These are phyloP conservation scores for Dichotomopilus funicola DNA, from an alignment of 2,329 filamentous ascomycete species.

Conservation along the genomic window DNA sequence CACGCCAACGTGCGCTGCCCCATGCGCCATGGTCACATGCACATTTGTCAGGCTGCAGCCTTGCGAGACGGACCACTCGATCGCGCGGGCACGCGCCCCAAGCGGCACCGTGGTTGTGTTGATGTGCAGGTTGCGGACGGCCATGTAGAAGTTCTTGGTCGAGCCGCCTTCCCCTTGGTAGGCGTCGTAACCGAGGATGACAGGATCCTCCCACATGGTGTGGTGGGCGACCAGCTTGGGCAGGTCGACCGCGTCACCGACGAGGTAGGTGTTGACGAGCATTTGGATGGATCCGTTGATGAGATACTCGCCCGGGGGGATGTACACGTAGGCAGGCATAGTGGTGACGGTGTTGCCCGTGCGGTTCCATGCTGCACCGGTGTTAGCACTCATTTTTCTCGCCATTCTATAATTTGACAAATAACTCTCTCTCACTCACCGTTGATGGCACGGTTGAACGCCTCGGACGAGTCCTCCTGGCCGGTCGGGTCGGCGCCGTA, in stretches of 20 bases:
- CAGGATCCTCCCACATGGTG: slow-evolving; percentile 12
- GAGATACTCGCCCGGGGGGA: slow-evolving; percentile 29
- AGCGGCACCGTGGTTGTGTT: slow-evolving; percentile 24
- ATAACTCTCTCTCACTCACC: slow-evolving; percentile 6
- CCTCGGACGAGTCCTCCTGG: slow-evolving; percentile 23
- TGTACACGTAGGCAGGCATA: slow-evolving; percentile 26
- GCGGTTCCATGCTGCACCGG: slow-evolving; percentile 21
- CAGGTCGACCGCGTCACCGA: slow-evolving; percentile 27
- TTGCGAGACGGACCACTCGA: slow-evolving; percentile 30
- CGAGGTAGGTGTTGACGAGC: slow-evolving; percentile 28
- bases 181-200: slow-evolving; percentile 25
- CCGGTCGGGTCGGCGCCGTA: slow-evolving; percentile 27
- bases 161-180: slow-evolving; percentile 23
- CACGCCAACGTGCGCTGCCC: slow-evolving; percentile 31
- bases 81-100: slow-evolving; percentile 19
- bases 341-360: slow-evolving; percentile 27
- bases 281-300: slow-evolving; percentile 28
- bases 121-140: slow-evolving; percentile 28
- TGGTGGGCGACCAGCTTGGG: slow-evolving; percentile 27
- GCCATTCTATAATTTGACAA: not conserved
- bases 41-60: slow-evolving; percentile 28
- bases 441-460: slow-evolving; percentile 26
- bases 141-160: slow-evolving; percentile 32
- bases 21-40: slow-evolving; percentile 30
- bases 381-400: not conserved